Conservation (phyloP, 2,329 filamentous ascomycete genomes). For the Pleomassaria siparia region DNA sequence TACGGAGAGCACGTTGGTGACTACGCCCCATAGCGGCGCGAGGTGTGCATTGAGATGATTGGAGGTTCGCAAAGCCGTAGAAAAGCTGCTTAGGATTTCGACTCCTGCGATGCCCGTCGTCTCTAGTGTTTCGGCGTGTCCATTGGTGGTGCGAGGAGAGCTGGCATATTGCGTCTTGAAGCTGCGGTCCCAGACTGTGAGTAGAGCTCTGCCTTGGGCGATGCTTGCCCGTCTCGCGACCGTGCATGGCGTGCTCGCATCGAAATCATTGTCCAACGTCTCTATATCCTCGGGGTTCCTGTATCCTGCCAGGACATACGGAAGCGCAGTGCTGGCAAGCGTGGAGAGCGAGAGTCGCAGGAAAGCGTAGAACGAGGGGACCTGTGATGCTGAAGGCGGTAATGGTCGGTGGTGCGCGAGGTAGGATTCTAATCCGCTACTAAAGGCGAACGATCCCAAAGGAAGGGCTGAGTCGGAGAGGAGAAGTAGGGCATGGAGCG, state of each 20-base stretch:
- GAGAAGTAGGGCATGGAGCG: conserved; percentile 70
- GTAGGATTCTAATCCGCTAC: conserved; percentile 79
- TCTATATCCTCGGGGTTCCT: conserved; percentile 55
- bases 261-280: conserved; percentile 71
- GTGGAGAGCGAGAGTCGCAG: conserved; percentile 70
- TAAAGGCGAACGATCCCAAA: conserved; percentile 85
- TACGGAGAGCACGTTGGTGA: conserved; percentile 65
- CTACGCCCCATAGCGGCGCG: conserved; percentile 68
- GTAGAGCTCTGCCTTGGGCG: conserved; percentile 73
- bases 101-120: conserved; percentile 13
- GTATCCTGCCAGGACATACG: conserved; percentile 72
- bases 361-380: conserved; percentile 63
- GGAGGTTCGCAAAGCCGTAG: conserved; percentile 29
- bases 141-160: not conserved
- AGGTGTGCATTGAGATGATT: conserved; percentile 59
- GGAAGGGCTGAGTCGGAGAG: conserved; percentile 81
- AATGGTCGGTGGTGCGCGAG: conserved; percentile 64
- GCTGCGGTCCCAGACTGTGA: conserved; percentile 75
- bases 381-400: conserved; percentile 31
- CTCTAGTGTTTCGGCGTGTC: not conserved
- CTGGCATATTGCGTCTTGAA: conserved; percentile 48
- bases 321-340: conserved; percentile 70
- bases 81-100: conserved; percentile 31
- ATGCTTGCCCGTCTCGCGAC: conserved; percentile 75
- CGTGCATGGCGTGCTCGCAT: conserved; percentile 76